Evolutionary conservation across 2,329 filamentous ascomycete species (phyloP), one percentile per base, ranked within the genome.

Genomic region (Kalaharituber pfeilii): DNA sequence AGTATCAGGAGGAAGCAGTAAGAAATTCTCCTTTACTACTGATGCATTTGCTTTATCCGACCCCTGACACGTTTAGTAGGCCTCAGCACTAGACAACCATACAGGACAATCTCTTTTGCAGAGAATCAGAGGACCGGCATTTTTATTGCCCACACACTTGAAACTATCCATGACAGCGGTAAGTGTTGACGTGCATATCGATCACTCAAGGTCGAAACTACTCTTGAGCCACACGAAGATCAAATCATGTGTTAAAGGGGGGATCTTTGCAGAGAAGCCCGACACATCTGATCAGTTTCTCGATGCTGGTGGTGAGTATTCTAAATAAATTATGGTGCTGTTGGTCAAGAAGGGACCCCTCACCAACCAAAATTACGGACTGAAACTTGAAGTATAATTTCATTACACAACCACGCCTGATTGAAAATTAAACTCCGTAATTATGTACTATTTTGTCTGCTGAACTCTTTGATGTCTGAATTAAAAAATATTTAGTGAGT

Each of bases 111-210:
- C 84, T 1, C 74, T 96, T 50, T 80, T 96, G 72, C 75, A 62
- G 88, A 94, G 64, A 94, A 94, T 71, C 73, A 74, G 2, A 78
- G 88, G 54, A 96, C 91, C 0, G 94, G 87, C 62, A 85, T 98
- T 1, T 96, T 96, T 66, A 84, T 98, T 4, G 91, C 91, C 5
- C 91, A 96, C 68, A 78, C 91, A 18, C 71, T 98, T 56, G 78
- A 89, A 52, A 96, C 91, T 0, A 95, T 98, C 60, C 94, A 85
- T 65, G 91, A 96, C 65, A 85, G 85, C 36, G 62, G 74, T 60
- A 59, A 51, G 54, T 50, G 45, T 44, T 52, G 52, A 45, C n/a
- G 36, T 49, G 20, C 47, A 29, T 49, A 42, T 50, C 55, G 29
- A 25, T 25, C 53, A 54, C 33, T 15, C 33, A 8, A 39, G 33